These are phyloP conservation scores for Phaeosphaeriaceae sp. DNA, from an alignment of 2,329 filamentous ascomycete genomes.

Conservation along the genomic window DNA sequence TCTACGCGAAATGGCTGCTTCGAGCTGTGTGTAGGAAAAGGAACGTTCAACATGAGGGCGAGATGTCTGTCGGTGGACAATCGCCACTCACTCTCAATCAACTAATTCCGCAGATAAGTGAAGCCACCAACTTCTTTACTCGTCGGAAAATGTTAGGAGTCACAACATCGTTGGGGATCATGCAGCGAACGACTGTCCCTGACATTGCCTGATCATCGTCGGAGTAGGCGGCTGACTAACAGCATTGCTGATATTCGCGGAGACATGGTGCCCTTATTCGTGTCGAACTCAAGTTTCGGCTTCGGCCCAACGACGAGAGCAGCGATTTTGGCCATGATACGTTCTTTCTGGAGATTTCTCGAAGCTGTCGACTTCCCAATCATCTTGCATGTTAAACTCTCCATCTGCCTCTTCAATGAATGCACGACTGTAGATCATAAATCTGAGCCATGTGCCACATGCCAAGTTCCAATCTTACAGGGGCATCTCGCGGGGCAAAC, in stretches of 20 bases:
- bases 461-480: not conserved
- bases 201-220: not conserved
- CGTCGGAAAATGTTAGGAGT: not conserved
- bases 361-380: not conserved
- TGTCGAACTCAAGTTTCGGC: not conserved
- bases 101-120: not conserved
- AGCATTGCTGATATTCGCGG: not conserved
- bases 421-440: not conserved
- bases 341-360: not conserved
- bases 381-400: not conserved
- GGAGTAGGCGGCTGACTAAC: not conserved
- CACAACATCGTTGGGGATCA: not conserved
- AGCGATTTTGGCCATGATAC: not conserved
- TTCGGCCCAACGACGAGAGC: not conserved
- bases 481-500: not conserved
- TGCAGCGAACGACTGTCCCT: not conserved
- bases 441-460: not conserved
- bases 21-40: not conserved
- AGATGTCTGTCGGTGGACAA: no score
- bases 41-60: not conserved
- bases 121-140: not conserved
- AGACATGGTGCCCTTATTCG: not conserved
- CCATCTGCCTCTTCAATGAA: not conserved
- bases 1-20: not conserved
- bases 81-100: not conserved